Evolutionary conservation across 2,329 filamentous ascomycete species (phyloP).

Genomic region (Ramichloridium luteum): DNA sequence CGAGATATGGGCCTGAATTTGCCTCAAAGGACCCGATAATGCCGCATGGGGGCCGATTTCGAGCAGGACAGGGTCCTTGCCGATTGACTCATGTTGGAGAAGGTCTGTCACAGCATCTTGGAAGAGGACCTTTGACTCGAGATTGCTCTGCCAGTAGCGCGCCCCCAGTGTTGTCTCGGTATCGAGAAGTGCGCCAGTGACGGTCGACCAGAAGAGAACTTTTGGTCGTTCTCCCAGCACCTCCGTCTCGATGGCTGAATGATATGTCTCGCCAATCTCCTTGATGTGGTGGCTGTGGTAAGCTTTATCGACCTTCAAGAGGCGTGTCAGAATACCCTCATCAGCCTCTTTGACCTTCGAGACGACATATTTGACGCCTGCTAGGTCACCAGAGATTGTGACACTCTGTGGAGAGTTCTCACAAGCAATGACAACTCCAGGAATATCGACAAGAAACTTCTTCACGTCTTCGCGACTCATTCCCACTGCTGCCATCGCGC

Average conservation of each 20-base stretch:
- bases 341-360: background rate
- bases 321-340: background rate
- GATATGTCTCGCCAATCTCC: background rate
- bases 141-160: background rate
- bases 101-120: background rate
- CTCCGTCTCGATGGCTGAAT: background rate
- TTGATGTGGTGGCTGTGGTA: background rate
- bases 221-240: background rate
- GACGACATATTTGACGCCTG: slow-evolving; percentile 23
- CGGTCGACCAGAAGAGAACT: background rate
- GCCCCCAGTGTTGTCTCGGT: background rate
- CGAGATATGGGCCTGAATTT: slow-evolving; percentile 1
- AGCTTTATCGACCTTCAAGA: background rate
- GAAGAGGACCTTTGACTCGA: background rate
- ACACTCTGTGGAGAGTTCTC: slow-evolving; percentile 30
- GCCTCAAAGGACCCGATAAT: slow-evolving; percentile 1
- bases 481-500: background rate
- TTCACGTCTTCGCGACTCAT: slow-evolving; percentile 5
- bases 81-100: slow-evolving; percentile 1
- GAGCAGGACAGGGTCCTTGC: slow-evolving; percentile 1
- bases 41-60: slow-evolving; percentile 10
- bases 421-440: slow-evolving; percentile 4
- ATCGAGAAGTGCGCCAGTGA: background rate
- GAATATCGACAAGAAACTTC: background rate
- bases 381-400: slow-evolving; percentile 34